These are phyloP conservation scores for Pyrenula massariospora DNA, from an alignment of 495 filamentous ascomycete genomes.

Conservation along the genomic window DNA sequence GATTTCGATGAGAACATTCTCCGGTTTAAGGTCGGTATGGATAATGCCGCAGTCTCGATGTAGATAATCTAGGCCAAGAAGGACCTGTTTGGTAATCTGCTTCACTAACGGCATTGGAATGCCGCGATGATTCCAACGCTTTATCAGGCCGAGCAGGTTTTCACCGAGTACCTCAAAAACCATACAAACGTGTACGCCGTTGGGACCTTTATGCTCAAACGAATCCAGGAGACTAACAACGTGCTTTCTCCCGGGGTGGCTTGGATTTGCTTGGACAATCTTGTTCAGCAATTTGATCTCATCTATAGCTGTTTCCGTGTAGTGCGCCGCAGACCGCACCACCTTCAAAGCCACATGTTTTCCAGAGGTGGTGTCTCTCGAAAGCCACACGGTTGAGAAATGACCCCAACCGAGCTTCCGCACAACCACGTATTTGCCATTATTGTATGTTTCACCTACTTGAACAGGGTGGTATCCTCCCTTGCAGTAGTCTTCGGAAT, in stretches of 20 bases:
- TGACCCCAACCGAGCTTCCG: conserved; percentile 98
- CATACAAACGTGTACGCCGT: conserved; percentile 97
- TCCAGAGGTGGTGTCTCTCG: conserved; percentile 75
- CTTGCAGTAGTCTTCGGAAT: conserved; percentile 98
- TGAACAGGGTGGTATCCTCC: conserved; percentile 92
- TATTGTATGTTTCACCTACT: conserved; percentile 93
- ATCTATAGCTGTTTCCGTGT: conserved; percentile 97
- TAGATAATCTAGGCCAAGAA: conserved; percentile 89
- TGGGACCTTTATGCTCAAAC: conserved; percentile 94
- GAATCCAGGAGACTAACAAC: conserved; percentile 93
- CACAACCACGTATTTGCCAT: conserved; percentile 91
- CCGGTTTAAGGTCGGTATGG: conserved; percentile 94
- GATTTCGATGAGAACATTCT: conserved; percentile 98
- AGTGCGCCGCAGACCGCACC: conserved; percentile 91
- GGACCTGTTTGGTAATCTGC: conserved; percentile 96
- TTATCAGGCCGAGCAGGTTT: conserved; percentile 91
- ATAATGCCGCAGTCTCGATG: conserved; percentile 98
- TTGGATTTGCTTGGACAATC: conserved; percentile 88
- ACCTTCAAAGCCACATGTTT: conserved; percentile 98
- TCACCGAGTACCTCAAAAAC: conserved; percentile 97
- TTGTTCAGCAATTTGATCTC: conserved; percentile 97
- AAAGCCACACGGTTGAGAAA: conserved; percentile 97
- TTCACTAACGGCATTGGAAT: conserved; percentile 94
- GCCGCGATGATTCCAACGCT: conserved; percentile 93
- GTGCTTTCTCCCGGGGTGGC: conserved; percentile 85